These are phyloP conservation scores for Canariomyces notabilis DNA, from an alignment of 2,329 filamentous ascomycete genomes.

Conservation along the genomic window DNA sequence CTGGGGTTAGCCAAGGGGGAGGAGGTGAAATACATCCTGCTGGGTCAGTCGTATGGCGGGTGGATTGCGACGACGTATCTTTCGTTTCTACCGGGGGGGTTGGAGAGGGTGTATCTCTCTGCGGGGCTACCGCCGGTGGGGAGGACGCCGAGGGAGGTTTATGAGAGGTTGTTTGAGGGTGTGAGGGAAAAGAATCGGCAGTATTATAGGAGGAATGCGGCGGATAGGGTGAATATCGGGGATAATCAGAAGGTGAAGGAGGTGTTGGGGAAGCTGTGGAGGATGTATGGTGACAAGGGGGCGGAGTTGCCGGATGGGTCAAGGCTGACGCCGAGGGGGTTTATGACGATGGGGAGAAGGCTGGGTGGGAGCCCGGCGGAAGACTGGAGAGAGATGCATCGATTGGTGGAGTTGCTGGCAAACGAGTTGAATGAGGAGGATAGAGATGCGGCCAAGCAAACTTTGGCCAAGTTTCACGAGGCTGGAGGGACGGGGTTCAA, in stretches of 20 bases:
- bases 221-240: no score
- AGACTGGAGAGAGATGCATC: constrained; percentile 8
- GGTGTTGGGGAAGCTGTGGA: constrained; percentile 5
- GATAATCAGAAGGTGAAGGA: constrained; percentile 52
- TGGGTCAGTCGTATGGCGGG: constrained; percentile 70
- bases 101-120: constrained; percentile 59
- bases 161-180: constrained; percentile 52
- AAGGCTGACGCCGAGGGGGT: constrained; percentile 51
- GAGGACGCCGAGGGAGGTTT: constrained; percentile 56
- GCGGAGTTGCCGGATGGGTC: constrained; percentile 37
- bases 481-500: constrained; percentile 30
- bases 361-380: constrained; percentile 44
- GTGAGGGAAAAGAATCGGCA: constrained; percentile 54
- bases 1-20: no score
- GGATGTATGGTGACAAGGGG: background rate
- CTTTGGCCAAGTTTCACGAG: background rate
- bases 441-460: background rate
- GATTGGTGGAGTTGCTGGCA: constrained; percentile 1
- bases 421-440: background rate
- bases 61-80: constrained; percentile 68
- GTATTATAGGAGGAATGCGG: constrained; percentile 63
- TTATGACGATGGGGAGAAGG: constrained; percentile 55
- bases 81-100: constrained; percentile 57
- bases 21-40: constrained; percentile 60
- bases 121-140: constrained; percentile 64